A percentile compares a stretch with the other conserved stretches of the same genome.
Conservation (phyloP, 345 rosid genomes). For the Eucalyptus coolabah region DNA sequence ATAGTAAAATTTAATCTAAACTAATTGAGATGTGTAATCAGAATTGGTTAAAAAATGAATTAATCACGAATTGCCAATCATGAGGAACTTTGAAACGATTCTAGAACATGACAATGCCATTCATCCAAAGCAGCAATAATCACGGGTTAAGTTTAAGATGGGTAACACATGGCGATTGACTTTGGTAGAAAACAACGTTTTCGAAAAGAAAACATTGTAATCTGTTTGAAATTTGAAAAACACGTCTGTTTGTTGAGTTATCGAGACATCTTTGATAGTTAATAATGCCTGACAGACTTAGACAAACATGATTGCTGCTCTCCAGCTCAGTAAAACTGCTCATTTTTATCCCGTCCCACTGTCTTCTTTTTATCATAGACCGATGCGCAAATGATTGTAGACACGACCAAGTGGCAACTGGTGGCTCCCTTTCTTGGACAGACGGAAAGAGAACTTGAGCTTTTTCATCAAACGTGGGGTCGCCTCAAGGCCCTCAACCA, state of each 20-base stretch:
- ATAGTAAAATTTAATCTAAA: fast-evolving
- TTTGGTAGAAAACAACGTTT: fast-evolving
- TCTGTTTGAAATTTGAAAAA: background rate
- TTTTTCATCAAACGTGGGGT: background rate
- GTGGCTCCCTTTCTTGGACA: background rate
- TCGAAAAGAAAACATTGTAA: too few relatives aligned
- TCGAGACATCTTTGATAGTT: too few relatives aligned
- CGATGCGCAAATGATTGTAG: background rate
- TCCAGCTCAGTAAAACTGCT: too few relatives aligned
- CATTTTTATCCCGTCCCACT: too few relatives aligned
- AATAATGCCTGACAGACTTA: too few relatives aligned
- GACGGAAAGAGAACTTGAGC: background rate
- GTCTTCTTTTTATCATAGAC: background rate
- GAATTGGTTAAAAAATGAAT: background rate
- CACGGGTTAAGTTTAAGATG: background rate
- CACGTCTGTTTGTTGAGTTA: background rate
- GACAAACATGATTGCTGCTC: too few relatives aligned
- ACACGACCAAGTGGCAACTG: background rate
- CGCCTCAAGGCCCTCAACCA: background rate
- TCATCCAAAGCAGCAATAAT: background rate
- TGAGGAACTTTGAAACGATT: background rate
- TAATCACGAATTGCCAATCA: background rate
- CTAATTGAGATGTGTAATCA: background rate
- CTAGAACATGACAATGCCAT: background rate
- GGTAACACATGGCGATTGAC: fast-evolving